Percentiles rank a stretch among this genome's conserved stretches.
These are phyloP conservation scores for Epichloe sp. DNA, from an alignment of 2,329 filamentous ascomycete genomes.

Conservation along the genomic window DNA sequence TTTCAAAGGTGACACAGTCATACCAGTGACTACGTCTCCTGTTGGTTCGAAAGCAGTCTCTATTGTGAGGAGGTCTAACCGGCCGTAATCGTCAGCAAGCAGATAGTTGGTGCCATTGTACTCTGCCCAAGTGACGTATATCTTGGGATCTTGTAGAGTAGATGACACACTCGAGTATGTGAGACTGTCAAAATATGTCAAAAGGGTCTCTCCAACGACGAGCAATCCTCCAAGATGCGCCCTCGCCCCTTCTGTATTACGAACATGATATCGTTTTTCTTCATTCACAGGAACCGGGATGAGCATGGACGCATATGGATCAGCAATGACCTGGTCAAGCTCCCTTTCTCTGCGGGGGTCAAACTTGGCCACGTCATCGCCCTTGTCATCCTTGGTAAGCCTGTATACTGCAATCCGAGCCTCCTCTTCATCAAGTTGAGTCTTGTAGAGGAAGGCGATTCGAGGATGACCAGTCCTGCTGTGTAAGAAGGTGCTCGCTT, in stretches of 20 bases:
- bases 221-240: slow-evolving; percentile 58
- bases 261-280: slow-evolving; percentile 46
- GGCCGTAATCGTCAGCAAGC: slow-evolving; percentile 85
- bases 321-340: slow-evolving; percentile 37
- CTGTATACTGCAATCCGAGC: slow-evolving; percentile 46
- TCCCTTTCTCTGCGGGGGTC: slow-evolving; percentile 42
- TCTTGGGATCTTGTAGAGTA: slow-evolving; percentile 57
- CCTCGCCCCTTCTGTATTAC: slow-evolving; percentile 37
- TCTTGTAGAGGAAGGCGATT: slow-evolving; percentile 46
- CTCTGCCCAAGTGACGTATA: slow-evolving; percentile 86
- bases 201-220: slow-evolving; percentile 64
- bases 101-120: slow-evolving; percentile 73
- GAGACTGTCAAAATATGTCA: slow-evolving; percentile 75
- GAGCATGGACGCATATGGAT: slow-evolving; percentile 44
- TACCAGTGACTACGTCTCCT: slow-evolving; percentile 53
- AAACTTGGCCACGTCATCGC: slow-evolving; percentile 39
- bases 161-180: slow-evolving; percentile 54
- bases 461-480: slow-evolving; percentile 45
- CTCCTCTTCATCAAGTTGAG: slow-evolving; percentile 36
- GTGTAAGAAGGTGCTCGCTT: slow-evolving; percentile 42
- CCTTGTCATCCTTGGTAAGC: slow-evolving; percentile 44
- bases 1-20: slow-evolving; percentile 45
- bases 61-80: slow-evolving; percentile 73
- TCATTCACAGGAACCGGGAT: slow-evolving; percentile 49
- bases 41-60: slow-evolving; percentile 51